Conservation (phyloP, 176 grass and related monocot species). For the Cocos nucifera region DNA sequence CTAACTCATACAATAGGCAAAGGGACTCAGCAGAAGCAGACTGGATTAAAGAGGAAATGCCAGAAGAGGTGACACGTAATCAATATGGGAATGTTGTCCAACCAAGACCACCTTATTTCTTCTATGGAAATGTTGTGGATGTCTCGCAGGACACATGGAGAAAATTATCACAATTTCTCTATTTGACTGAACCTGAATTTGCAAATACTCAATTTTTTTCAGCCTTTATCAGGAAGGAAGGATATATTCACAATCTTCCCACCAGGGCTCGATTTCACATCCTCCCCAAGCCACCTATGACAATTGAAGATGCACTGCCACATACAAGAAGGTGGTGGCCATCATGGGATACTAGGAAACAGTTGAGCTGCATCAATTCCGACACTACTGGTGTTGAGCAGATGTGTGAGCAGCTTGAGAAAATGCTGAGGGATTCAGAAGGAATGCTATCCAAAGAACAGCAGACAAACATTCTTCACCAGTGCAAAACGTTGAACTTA, state of each 20-base stretch:
- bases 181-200: conserved; percentile 54
- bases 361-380: conserved; percentile 25
- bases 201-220: conserved; percentile 57
- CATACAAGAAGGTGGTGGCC: conserved; percentile 52
- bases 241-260: conserved; percentile 85
- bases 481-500: conserved; percentile 52
- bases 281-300: conserved; percentile 45
- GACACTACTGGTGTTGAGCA: conserved; percentile 21
- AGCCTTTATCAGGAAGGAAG: conserved; percentile 50
- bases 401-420: conserved; percentile 38
- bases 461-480: conserved; percentile 31
- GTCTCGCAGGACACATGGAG: conserved; percentile 46
- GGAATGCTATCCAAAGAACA: conserved; percentile 38
- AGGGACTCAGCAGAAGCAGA: conserved; percentile 12
- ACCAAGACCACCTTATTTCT: conserved; percentile 51
- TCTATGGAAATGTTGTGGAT: conserved; percentile 63
- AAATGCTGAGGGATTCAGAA: conserved; percentile 34
- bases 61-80: conserved; percentile 11
- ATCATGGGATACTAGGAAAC: conserved; percentile 59
- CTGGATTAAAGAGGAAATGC: conserved; percentile 34
- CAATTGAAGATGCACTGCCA: conserved; percentile 49
- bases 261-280: conserved; percentile 22
- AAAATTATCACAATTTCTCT: conserved; percentile 50
- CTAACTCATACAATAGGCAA: conserved; percentile 15
- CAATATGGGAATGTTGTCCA: conserved; percentile 3